Conservation (phyloP, 345 rosid species). For the Populus tremula region DNA sequence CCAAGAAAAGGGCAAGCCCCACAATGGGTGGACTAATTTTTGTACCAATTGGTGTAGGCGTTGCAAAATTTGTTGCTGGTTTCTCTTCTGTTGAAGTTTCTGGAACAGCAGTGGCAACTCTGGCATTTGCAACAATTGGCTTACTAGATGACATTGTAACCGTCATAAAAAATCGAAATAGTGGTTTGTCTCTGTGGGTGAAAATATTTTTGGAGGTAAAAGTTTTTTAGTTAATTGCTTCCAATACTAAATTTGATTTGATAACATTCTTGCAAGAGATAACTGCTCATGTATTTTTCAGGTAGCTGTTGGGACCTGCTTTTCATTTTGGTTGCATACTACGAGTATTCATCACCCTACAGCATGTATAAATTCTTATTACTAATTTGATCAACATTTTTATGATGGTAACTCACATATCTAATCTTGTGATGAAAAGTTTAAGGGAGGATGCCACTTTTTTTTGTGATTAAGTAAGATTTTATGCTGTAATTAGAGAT, state of each 20-base stretch:
- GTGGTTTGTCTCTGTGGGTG: constrained; percentile 52
- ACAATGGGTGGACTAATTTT: constrained; percentile 89
- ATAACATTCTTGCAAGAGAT: constrained; percentile 17
- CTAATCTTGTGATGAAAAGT: constrained; percentile 44
- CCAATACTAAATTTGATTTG: neutral
- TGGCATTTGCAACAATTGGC: constrained; percentile 73
- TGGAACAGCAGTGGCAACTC: constrained; percentile 63
- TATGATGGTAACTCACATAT: constrained; percentile 77
- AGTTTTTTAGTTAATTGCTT: neutral
- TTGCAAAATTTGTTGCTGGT: constrained; percentile 52
- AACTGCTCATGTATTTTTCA: constrained; percentile 29
- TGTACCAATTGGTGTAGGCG: constrained; percentile 68
- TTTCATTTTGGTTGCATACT: constrained; percentile 76
- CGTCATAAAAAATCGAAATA: constrained; percentile 32
- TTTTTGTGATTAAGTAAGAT: neutral
- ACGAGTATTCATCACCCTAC: constrained; percentile 74
- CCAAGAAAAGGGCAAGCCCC: constrained; percentile 56
- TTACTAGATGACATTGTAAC: constrained; percentile 58
- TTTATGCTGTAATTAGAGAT: neutral
- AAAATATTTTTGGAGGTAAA: constrained; percentile 69
- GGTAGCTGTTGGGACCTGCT: constrained; percentile 67
- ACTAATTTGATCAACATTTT: constrained; percentile 69
- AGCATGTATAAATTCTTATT: constrained; percentile 97
- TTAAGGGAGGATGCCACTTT: constrained; percentile 9
- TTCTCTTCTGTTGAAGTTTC: constrained; percentile 64